phyloP scores from a whole-genome alignment of 495 filamentous ascomycete species.

The Trichocladium uniseriatum region DNA sequence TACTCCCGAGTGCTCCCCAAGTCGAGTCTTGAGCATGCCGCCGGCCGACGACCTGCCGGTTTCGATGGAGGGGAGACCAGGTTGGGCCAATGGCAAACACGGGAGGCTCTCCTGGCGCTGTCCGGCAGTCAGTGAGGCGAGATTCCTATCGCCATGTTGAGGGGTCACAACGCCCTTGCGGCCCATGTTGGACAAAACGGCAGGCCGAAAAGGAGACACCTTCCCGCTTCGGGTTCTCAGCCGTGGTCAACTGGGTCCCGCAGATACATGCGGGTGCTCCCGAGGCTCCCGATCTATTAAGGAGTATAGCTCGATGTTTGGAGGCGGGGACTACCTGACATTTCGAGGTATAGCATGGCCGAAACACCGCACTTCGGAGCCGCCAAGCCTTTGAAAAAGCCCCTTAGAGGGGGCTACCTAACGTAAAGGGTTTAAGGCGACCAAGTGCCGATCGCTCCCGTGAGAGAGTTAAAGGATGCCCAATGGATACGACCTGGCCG shows the following conservation, averaged over 20 bases:
- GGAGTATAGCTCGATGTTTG: background rate
- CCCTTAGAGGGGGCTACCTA: background rate
- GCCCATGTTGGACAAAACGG: slow-evolving; percentile 5
- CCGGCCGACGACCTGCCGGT: slow-evolving; percentile 12
- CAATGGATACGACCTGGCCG: background rate
- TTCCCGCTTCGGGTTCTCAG: slow-evolving; percentile 19
- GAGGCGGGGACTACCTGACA: slow-evolving; percentile 7
- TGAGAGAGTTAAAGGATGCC: background rate
- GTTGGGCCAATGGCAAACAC: background rate
- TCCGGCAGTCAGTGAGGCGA: background rate
- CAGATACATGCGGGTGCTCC: slow-evolving; percentile 17
- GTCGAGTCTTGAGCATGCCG: no score
- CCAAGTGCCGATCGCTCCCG: slow-evolving; percentile 4
- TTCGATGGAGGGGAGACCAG: background rate
- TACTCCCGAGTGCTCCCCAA: background rate
- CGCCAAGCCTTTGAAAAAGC: slow-evolving; percentile 6
- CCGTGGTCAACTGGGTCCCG: slow-evolving; percentile 8
- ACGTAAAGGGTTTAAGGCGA: slow-evolving; percentile 6
- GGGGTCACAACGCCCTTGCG: slow-evolving; percentile 3
- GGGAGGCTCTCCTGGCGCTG: no score
- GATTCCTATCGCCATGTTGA: background rate
- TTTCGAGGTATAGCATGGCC: slow-evolving; percentile 1
- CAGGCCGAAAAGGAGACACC: slow-evolving; percentile 17
- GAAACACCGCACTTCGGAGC: background rate
- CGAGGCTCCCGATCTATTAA: background rate